A percentile compares a stretch with the other conserved stretches of the same genome.
Conservation (phyloP, 768 basidiomycete genomes). For the Porphyrellus cyaneotinctus region DNA sequence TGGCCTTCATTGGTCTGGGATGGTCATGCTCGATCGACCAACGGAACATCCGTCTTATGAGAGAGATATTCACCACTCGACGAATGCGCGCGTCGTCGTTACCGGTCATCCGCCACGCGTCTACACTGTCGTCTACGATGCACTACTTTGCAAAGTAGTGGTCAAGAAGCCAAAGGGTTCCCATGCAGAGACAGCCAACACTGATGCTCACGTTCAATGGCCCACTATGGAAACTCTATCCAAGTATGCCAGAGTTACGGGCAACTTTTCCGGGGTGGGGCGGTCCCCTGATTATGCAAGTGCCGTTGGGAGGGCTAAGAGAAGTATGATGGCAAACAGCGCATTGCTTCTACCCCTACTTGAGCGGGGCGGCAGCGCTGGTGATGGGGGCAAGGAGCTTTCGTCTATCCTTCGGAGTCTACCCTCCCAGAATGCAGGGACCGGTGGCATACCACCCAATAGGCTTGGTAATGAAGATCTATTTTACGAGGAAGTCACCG, state of each 20-base stretch:
- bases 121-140: neutral
- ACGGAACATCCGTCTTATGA: conserved; percentile 13
- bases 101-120: neutral
- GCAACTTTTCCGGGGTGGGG: conserved; percentile 5
- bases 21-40: conserved; percentile 2
- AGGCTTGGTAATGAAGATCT: conserved; percentile 7
- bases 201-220: neutral
- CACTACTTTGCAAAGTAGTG: conserved; percentile 4
- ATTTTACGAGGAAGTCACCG: conserved; percentile 1
- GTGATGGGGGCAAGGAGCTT: neutral
- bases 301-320: conserved; percentile 3
- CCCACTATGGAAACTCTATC: neutral
- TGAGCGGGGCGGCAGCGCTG: neutral
- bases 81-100: neutral
- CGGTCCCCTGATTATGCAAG: neutral
- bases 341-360: neutral
- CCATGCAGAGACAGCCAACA: neutral
- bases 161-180: neutral
- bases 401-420: neutral
- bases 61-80: conserved; percentile 2
- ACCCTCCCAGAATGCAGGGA: neutral
- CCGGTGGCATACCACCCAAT: neutral
- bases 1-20: conserved; percentile 8
- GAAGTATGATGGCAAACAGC: conserved; percentile 3
- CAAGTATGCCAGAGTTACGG: neutral